Evolutionary conservation across 805 yeast genomes (phyloP).

Genomic region (Cyberlindnera xishuangbannaensis): DNA sequence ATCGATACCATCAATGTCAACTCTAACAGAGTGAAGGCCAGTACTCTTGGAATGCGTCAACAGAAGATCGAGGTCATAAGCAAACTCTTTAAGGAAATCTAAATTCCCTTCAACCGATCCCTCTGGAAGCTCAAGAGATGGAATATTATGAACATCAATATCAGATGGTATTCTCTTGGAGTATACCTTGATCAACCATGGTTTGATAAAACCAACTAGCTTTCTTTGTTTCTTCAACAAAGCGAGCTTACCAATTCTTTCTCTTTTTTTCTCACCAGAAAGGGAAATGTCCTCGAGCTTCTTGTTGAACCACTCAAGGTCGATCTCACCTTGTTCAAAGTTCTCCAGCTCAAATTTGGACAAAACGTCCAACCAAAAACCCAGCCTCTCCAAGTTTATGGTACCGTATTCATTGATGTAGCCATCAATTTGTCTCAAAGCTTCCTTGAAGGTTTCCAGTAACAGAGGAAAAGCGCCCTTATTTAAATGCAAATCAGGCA

Average conservation of each 20-base stretch:
- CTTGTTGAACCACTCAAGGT: constrained; percentile 87
- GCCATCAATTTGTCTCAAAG: constrained; percentile 69
- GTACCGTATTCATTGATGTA: constrained; percentile 80
- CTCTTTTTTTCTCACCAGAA: constrained; percentile 64
- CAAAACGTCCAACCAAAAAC: constrained; percentile 67
- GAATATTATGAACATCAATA: constrained; percentile 30
- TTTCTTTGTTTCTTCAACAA: constrained; percentile 70
- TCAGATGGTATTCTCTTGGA: constrained; percentile 25
- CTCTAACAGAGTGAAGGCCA: constrained; percentile 49
- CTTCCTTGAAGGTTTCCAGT: constrained; percentile 80
- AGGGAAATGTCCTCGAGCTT: constrained; percentile 74
- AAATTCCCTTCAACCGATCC: constrained; percentile 37
- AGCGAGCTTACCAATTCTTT: constrained; percentile 57
- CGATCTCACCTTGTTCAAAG: constrained; percentile 79
- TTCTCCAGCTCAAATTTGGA: constrained; percentile 78
- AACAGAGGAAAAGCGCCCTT: constrained; percentile 96
- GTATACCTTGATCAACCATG: constrained; percentile 38
- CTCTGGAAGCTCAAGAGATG: constrained; percentile 41
- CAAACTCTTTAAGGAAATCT: constrained; percentile 57
- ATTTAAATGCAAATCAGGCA: constrained; percentile 88
- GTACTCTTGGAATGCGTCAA: constrained; percentile 57
- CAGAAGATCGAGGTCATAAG: constrained; percentile 60
- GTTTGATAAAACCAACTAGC: constrained; percentile 50
- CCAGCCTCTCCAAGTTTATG: constrained; percentile 69
- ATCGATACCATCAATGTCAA: constrained; percentile 71